phyloP scores from a whole-genome alignment of 108 stramenopile genomes.

The Chaetoceros tenuissimus region DNA sequence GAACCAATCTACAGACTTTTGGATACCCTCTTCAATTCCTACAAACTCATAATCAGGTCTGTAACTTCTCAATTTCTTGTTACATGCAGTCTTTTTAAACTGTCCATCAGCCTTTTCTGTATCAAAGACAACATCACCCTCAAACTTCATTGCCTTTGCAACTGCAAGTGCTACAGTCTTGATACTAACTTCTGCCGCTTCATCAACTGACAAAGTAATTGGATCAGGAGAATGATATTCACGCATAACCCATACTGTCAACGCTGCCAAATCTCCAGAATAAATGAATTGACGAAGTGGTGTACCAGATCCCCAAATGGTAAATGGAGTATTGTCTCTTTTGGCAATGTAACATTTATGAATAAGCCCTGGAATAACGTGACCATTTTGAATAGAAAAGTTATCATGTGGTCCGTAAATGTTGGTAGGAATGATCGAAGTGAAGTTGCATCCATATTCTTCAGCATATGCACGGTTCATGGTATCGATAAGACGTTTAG shows the following conservation, averaged over 20 bases:
- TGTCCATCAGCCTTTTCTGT: slow-evolving; percentile 94
- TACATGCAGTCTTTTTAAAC: slow-evolving; percentile 97
- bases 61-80: slow-evolving; percentile 80
- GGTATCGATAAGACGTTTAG: slow-evolving; percentile 98
- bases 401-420: slow-evolving; percentile 96
- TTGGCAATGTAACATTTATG: slow-evolving; percentile 98
- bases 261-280: slow-evolving; percentile 87
- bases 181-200: slow-evolving; percentile 91
- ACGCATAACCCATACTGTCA: slow-evolving; percentile 94
- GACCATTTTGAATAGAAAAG: slow-evolving; percentile 91
- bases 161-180: slow-evolving; percentile 89
- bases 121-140: slow-evolving; percentile 86
- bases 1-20: slow-evolving; percentile 91
- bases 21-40: slow-evolving; percentile 84
- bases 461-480: slow-evolving; percentile 96
- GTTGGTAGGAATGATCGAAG: slow-evolving; percentile 96
- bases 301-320: slow-evolving; percentile 94
- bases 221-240: slow-evolving; percentile 89
- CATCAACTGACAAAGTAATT: slow-evolving; percentile 90
- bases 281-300: slow-evolving; percentile 97
- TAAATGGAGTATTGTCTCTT: slow-evolving; percentile 77
- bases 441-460: slow-evolving; percentile 97
- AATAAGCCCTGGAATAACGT: slow-evolving; percentile 98
- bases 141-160: slow-evolving; percentile 91
- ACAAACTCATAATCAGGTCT: slow-evolving; percentile 93